A percentile compares a stretch with the other conserved stretches of the same genome.
Conservation (phyloP, 208 protist species). For the Trypanosoma avium region DNA sequence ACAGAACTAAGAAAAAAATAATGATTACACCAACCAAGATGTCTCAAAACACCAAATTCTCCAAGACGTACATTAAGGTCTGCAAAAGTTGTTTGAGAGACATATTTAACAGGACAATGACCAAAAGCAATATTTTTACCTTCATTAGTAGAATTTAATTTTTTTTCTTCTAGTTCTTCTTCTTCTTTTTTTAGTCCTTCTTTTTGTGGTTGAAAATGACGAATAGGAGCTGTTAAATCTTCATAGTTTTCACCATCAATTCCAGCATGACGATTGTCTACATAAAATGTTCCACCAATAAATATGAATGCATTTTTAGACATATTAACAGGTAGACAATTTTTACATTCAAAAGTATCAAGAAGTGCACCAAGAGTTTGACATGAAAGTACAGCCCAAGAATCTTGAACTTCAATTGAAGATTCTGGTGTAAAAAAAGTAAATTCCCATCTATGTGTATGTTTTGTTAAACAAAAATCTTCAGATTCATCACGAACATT, state of each 20-base stretch:
- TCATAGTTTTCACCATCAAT: conserved; percentile 37
- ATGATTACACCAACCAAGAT: conserved; percentile 73
- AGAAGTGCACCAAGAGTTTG: conserved; percentile 70
- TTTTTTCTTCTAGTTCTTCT: not conserved
- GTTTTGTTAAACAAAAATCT: conserved; percentile 64
- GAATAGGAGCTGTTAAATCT: conserved; percentile 56
- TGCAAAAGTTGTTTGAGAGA: conserved; percentile 58
- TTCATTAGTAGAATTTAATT: not conserved
- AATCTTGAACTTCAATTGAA: conserved; percentile 35
- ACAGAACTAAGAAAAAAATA: conserved; percentile 66
- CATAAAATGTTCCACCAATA: conserved; percentile 78
- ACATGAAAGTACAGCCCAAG: conserved; percentile 76
- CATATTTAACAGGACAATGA: conserved; percentile 61
- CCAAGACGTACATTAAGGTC: conserved; percentile 68
- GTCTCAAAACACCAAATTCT: conserved; percentile 63
- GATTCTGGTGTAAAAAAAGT: conserved; percentile 37
- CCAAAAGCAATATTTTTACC: conserved; percentile 43
- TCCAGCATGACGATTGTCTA: conserved; percentile 70
- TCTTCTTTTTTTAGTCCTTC: not conserved
- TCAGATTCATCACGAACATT: conserved; percentile 38
- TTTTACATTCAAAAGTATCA: conserved; percentile 62
- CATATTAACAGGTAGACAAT: conserved; percentile 24
- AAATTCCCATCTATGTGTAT: conserved; percentile 83
- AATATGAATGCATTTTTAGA: conserved; percentile 76
- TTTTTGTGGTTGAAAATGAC: conserved; percentile 35